Percentiles rank a stretch among this genome's conserved stretches.
These are phyloP conservation scores for Apostasia shenzhenica DNA, from an alignment of 106 monocot genomes.

Conservation along the genomic window DNA sequence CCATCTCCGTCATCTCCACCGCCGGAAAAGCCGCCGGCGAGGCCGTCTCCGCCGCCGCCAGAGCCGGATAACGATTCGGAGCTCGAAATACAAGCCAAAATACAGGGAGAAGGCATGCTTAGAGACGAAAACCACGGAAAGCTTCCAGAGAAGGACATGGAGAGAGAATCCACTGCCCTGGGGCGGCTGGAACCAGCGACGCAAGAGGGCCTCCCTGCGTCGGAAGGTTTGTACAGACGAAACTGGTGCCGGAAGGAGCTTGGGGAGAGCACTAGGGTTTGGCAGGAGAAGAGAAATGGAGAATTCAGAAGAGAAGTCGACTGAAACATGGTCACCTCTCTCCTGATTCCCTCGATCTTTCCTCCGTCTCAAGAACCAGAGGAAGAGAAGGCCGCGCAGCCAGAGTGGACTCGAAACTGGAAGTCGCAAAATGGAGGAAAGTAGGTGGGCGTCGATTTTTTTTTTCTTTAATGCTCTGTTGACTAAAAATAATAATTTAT, in stretches of 20 bases:
- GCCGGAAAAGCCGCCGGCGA: slow-evolving; percentile 18
- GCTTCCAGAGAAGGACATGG: slow-evolving; percentile 10
- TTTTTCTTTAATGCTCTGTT: too few species aligned
- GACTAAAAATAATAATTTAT: too few species aligned
- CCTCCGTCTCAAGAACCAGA: too few species aligned
- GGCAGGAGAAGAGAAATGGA: slow-evolving; percentile 13
- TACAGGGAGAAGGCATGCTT: too few species aligned
- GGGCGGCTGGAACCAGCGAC: background rate
- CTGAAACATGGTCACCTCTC: slow-evolving; percentile 3
- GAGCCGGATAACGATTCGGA: slow-evolving; percentile 3
- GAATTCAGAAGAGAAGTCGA: slow-evolving; percentile 2
- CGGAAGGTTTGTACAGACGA: background rate
- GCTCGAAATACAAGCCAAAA: background rate
- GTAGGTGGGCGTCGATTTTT: too few species aligned
- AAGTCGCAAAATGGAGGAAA: too few species aligned
- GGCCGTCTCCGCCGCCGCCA: background rate
- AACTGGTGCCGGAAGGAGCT: background rate
- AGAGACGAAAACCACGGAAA: slow-evolving; percentile 8
- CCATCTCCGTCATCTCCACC: slow-evolving; percentile 32
- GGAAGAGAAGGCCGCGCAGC: too few species aligned
- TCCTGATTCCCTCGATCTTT: background rate
- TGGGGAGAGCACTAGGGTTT: background rate
- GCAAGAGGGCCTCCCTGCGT: slow-evolving; percentile 5
- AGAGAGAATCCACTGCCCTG: background rate
- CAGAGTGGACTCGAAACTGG: too few species aligned